Percentiles rank a stretch among this genome's conserved stretches.
These are phyloP conservation scores for Helianthus tuberosus DNA, from an alignment of 129 eudicot species.

Conservation along the genomic window DNA sequence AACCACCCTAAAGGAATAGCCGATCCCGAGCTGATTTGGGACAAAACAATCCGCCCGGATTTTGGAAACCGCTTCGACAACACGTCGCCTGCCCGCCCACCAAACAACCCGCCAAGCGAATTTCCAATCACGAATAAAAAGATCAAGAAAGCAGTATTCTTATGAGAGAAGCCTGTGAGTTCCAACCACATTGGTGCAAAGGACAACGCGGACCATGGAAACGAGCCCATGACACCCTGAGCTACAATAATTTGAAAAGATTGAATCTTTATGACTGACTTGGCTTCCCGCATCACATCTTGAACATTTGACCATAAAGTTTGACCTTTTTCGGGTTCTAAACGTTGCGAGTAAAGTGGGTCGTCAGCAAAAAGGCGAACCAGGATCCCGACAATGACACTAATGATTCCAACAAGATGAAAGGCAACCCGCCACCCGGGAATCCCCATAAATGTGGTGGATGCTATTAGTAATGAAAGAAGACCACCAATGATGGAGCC, in stretches of 20 bases:
- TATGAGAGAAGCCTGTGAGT: conserved; percentile 78
- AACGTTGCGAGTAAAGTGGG: conserved; percentile 62
- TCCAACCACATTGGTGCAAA: conserved; percentile 99
- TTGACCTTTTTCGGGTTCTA: conserved; percentile 22
- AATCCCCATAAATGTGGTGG: conserved; percentile 73
- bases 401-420: conserved; percentile 84
- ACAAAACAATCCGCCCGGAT: conserved; percentile 76
- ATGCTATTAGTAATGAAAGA: conserved; percentile 71
- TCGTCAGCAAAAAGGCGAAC: conserved; percentile 81
- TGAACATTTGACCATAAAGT: conserved; percentile 58
- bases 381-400: conserved; percentile 72
- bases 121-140: conserved; percentile 65
- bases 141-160: conserved; percentile 62
- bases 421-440: conserved; percentile 91
- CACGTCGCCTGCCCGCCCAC: conserved; percentile 81
- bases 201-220: conserved; percentile 97
- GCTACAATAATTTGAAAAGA: conserved; percentile 93
- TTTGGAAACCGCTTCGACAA: conserved; percentile 68
- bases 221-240: conserved; percentile 93
- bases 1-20: conserved; percentile 82
- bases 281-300: conserved; percentile 61
- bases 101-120: conserved; percentile 93
- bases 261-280: conserved; percentile 58
- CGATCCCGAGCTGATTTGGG: conserved; percentile 89
- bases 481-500: conserved; percentile 89